These are phyloP conservation scores for Phragmites australis DNA, from an alignment of 176 grass and related monocot genomes.

Conservation along the genomic window DNA sequence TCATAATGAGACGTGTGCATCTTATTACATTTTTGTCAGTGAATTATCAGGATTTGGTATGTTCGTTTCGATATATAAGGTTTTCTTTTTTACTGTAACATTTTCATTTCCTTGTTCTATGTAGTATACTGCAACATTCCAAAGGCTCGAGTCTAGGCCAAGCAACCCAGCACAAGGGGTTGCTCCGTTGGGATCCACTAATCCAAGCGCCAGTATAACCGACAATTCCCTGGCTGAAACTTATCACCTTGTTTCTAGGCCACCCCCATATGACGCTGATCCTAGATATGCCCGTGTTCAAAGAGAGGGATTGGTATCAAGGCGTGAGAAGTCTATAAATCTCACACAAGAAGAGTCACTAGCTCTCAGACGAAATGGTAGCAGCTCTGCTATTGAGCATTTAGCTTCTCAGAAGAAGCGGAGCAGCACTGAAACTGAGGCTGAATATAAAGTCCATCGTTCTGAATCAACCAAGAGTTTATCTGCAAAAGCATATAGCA, in stretches of 20 bases:
- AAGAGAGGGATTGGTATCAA: constrained; percentile 83
- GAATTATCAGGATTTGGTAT: neutral
- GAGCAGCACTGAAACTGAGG: constrained; percentile 61
- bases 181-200: constrained; percentile 45
- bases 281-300: constrained; percentile 66
- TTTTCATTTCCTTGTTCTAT: constrained; percentile 21
- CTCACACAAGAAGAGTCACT: constrained; percentile 67
- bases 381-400: constrained; percentile 67
- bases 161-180: constrained; percentile 54
- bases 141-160: constrained; percentile 73
- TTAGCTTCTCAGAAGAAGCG: constrained; percentile 70
- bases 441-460: constrained; percentile 52
- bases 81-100: constrained; percentile 11
- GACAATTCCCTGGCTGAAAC: constrained; percentile 60
- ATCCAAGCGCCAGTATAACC: constrained; percentile 37
- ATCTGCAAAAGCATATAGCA: constrained; percentile 59
- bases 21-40: neutral
- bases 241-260: constrained; percentile 75
- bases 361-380: constrained; percentile 71
- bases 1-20: neutral
- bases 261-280: constrained; percentile 67
- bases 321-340: constrained; percentile 81
- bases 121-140: constrained; percentile 74
- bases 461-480: constrained; percentile 78
- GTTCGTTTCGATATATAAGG: neutral